Evolutionary conservation across 257 asterid species (phyloP).

Genomic region (Solanum virginianum): DNA sequence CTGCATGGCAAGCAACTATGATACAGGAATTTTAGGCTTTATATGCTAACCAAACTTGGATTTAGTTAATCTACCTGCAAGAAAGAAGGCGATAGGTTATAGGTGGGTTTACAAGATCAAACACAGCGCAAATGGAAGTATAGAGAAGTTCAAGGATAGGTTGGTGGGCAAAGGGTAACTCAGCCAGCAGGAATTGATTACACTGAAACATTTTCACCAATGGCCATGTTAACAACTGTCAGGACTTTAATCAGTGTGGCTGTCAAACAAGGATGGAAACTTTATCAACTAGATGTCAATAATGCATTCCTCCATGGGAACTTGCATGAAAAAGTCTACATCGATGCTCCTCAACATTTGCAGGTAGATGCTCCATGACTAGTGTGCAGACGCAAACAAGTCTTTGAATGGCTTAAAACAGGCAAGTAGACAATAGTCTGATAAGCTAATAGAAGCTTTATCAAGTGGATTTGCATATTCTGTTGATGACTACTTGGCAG

Average conservation of each 20-base stretch:
- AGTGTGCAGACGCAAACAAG: neutral
- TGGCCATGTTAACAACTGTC: neutral
- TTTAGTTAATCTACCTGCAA: neutral
- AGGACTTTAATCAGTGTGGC: neutral
- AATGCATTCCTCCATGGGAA: neutral
- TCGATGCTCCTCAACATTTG: neutral
- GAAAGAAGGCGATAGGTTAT: neutral
- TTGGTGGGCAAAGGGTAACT: neutral
- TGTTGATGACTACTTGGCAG: too few species aligned
- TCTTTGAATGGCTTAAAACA: neutral
- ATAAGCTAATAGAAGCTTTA: neutral
- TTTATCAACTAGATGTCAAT: neutral
- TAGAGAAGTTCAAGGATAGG: neutral
- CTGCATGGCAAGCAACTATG: neutral
- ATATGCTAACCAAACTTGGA: neutral
- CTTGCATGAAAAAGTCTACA: neutral
- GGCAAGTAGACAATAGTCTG: neutral
- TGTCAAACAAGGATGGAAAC: neutral
- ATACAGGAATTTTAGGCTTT: neutral
- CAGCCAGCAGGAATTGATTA: neutral
- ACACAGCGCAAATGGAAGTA: neutral
- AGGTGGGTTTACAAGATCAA: neutral
- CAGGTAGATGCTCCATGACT: neutral
- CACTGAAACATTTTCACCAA: neutral
- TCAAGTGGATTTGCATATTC: too few species aligned